Evolutionary conservation across 1,284 basidiomycete species (phyloP).

Genomic region (Ganoderma leucocontextum): DNA sequence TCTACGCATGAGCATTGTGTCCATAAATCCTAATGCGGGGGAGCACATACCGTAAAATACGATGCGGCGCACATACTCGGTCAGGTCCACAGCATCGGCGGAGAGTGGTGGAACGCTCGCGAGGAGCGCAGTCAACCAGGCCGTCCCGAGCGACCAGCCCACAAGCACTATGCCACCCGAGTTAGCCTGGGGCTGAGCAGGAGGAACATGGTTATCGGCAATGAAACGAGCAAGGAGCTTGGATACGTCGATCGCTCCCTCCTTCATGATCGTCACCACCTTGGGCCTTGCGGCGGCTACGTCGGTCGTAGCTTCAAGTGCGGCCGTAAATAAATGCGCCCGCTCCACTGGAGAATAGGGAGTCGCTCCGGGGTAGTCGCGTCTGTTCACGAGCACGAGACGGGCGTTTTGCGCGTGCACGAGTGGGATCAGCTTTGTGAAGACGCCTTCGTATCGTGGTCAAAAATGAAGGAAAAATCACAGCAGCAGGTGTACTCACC

Average conservation of each 20-base stretch:
- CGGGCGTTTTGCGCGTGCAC: slow-evolving; percentile 10
- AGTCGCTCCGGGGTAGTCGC: slow-evolving; percentile 12
- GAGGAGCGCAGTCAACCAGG: slow-evolving; percentile 30
- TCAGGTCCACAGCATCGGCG: slow-evolving; percentile 24
- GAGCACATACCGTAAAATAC: slow-evolving; percentile 17
- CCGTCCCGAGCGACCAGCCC: slow-evolving; percentile 14
- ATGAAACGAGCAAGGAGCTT: slow-evolving; percentile 37
- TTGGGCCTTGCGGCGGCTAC: neutral
- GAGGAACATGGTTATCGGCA: slow-evolving; percentile 28
- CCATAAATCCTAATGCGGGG: neutral
- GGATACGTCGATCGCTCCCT: slow-evolving; percentile 22
- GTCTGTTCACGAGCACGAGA: slow-evolving; percentile 15
- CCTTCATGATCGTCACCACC: slow-evolving; percentile 27
- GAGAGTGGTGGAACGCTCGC: neutral
- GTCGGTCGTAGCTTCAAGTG: neutral
- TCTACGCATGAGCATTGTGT: neutral
- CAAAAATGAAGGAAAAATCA: neutral
- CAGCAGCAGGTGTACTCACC: slow-evolving; percentile 21
- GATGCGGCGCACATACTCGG: slow-evolving; percentile 21
- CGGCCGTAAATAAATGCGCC: neutral
- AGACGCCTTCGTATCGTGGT: neutral
- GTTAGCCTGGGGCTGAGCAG: neutral
- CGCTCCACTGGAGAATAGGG: slow-evolving; percentile 9
- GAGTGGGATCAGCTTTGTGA: slow-evolving; percentile 9
- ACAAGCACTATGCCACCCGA: slow-evolving; percentile 6